Evolutionary conservation across 2,329 filamentous ascomycete species (phyloP).

Genomic region (Elsinoe arachidis): DNA sequence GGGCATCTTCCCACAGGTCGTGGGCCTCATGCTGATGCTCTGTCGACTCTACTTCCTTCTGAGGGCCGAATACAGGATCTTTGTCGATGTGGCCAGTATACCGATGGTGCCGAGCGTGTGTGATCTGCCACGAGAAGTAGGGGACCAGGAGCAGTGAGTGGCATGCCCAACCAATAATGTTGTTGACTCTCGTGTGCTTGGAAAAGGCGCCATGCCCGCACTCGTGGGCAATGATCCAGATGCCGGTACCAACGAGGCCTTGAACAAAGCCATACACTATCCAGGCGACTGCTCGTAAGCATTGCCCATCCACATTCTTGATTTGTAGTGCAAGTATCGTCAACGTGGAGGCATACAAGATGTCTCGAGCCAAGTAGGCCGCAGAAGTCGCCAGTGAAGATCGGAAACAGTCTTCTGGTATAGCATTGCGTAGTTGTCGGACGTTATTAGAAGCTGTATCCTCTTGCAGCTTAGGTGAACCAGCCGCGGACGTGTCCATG

Average conservation of each 20-base stretch:
- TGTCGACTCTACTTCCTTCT: constrained; percentile 14
- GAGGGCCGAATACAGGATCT: constrained; percentile 31
- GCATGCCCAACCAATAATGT: constrained; percentile 52
- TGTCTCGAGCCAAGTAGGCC: too few relatives aligned
- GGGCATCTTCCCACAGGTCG: constrained; percentile 24
- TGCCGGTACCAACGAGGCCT: constrained; percentile 56
- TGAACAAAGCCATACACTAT: constrained; percentile 55
- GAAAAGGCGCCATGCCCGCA: constrained; percentile 63
- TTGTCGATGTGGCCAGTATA: constrained; percentile 41
- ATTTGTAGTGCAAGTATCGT: too few relatives aligned
- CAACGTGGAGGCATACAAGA: too few relatives aligned
- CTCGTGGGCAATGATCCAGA: constrained; percentile 66
- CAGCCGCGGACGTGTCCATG: too few relatives aligned
- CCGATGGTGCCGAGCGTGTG: constrained; percentile 60
- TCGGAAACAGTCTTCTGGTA: too few relatives aligned
- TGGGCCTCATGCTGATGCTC: constrained; percentile 13
- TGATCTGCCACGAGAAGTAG: constrained; percentile 66
- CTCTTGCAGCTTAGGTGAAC: too few relatives aligned
- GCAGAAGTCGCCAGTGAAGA: too few relatives aligned
- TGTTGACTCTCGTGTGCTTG: constrained; percentile 47
- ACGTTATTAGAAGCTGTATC: too few relatives aligned
- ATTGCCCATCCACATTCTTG: too few relatives aligned
- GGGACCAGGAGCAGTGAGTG: constrained; percentile 60
- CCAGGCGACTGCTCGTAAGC: too few relatives aligned
- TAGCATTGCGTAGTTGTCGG: too few relatives aligned